Conservation (phyloP, 2,329 filamentous ascomycete genomes). For the Phaeophleospora eucalypticola region DNA sequence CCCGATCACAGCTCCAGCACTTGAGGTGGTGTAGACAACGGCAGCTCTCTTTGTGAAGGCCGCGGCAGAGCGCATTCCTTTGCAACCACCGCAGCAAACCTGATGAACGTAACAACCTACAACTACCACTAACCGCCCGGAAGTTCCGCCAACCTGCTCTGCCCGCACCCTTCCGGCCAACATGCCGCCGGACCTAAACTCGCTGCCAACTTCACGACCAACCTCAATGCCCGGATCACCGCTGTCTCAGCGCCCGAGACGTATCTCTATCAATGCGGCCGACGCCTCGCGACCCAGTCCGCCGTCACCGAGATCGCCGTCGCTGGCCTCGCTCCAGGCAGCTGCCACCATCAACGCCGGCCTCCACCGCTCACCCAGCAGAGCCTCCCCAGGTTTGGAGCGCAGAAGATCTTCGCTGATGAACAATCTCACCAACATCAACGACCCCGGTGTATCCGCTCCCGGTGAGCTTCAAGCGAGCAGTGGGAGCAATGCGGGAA, state of each 20-base stretch:
- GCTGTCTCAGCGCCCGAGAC: constrained; percentile 25
- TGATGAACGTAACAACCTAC: not conserved
- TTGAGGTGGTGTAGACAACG: too few species aligned
- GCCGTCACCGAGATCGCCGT: constrained; percentile 59
- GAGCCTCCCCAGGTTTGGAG: constrained; percentile 42
- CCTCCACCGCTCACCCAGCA: constrained; percentile 44
- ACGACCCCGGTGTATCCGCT: constrained; percentile 63
- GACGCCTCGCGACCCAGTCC: constrained; percentile 43
- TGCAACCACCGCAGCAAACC: not conserved
- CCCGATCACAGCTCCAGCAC: too few species aligned
- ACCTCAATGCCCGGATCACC: constrained; percentile 34
- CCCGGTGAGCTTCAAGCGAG: constrained; percentile 64
- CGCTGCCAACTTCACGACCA: constrained; percentile 36
- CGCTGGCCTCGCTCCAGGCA: constrained; percentile 66
- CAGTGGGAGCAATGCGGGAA: constrained; percentile 26
- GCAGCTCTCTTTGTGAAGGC: not conserved
- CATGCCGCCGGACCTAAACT: constrained; percentile 58
- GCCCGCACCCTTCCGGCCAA: constrained; percentile 2
- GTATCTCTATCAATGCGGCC: constrained; percentile 34
- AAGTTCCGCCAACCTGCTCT: not conserved
- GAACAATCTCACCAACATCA: constrained; percentile 65
- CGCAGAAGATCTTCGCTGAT: constrained; percentile 65
- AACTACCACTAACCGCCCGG: not conserved
- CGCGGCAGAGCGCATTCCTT: not conserved
- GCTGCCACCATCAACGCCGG: constrained; percentile 75